Conservation (phyloP, 768 basidiomycete genomes). For the Tephrocybe sp. region DNA sequence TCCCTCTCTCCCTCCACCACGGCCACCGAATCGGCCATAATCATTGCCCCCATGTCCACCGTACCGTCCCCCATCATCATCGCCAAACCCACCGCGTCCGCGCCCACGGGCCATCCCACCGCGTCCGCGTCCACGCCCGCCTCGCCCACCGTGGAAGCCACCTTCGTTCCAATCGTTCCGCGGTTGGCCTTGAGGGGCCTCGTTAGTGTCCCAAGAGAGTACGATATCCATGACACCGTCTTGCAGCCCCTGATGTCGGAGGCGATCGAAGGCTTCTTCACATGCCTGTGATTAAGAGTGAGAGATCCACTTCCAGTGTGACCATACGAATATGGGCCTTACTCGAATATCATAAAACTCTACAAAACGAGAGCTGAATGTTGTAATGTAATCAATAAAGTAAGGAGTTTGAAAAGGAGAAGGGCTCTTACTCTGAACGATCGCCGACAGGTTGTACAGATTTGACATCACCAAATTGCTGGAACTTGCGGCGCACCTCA, state of each 20-base stretch:
- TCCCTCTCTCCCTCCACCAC: slow-evolving; percentile 37
- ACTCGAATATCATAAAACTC: slow-evolving; percentile 92
- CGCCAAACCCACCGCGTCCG: slow-evolving; percentile 38
- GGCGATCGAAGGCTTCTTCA: slow-evolving; percentile 74
- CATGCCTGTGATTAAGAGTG: slow-evolving; percentile 50
- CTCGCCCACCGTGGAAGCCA: slow-evolving; percentile 33
- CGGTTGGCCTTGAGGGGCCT: slow-evolving; percentile 35
- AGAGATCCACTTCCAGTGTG: not conserved
- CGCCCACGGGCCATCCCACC: slow-evolving; percentile 41
- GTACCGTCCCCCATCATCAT: slow-evolving; percentile 40
- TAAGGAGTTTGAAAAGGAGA: not conserved
- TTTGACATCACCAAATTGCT: slow-evolving; percentile 91
- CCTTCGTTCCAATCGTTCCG: slow-evolving; percentile 35
- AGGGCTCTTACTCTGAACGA: slow-evolving; percentile 62
- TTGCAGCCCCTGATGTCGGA: slow-evolving; percentile 76
- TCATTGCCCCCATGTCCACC: slow-evolving; percentile 38
- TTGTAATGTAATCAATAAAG: not conserved
- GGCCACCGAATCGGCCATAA: slow-evolving; percentile 45
- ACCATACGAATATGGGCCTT: slow-evolving; percentile 19
- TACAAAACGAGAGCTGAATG: slow-evolving; percentile 78
- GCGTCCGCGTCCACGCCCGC: slow-evolving; percentile 42
- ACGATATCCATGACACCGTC: slow-evolving; percentile 89
- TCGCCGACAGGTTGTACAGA: slow-evolving; percentile 64
- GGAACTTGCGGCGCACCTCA: slow-evolving; percentile 84
- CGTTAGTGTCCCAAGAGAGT: slow-evolving; percentile 80